Percentiles rank a stretch among this genome's conserved stretches.
Conservation (phyloP, 768 basidiomycete genomes). For the Mycena belliarum region DNA sequence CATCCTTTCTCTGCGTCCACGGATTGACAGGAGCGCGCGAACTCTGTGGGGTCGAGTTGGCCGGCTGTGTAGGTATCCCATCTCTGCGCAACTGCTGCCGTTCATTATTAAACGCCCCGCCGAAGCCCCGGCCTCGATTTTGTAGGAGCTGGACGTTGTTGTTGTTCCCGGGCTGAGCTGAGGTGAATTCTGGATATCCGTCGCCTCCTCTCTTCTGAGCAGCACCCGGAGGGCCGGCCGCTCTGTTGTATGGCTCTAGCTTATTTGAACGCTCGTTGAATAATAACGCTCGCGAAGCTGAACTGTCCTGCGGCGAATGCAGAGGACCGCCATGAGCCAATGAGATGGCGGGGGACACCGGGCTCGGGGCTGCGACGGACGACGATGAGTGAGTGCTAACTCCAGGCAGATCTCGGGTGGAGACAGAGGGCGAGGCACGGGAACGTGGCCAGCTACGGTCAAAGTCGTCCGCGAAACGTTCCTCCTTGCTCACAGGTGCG, state of each 20-base stretch:
- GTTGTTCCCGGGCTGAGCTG: slow-evolving; percentile 31
- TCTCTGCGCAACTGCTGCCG: slow-evolving; percentile 34
- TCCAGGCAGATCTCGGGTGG: slow-evolving; percentile 41
- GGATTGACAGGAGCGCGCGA: slow-evolving; percentile 11
- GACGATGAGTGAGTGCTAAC: slow-evolving; percentile 21
- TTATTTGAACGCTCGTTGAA: slow-evolving; percentile 95
- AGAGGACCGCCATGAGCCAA: slow-evolving; percentile 27
- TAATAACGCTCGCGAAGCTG: slow-evolving; percentile 60
- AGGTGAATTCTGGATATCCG: slow-evolving; percentile 48
- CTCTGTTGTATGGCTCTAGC: slow-evolving; percentile 76
- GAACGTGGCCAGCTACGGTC: slow-evolving; percentile 95
- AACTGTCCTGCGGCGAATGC: slow-evolving; percentile 51
- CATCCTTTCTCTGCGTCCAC: slow-evolving; percentile 28
- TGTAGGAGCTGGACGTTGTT: slow-evolving; percentile 59
- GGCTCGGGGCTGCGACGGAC: slow-evolving; percentile 22
- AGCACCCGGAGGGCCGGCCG: slow-evolving; percentile 45
- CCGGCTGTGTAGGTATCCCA: slow-evolving; percentile 40
- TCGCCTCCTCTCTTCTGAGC: slow-evolving; percentile 46
- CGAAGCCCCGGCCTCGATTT: slow-evolving; percentile 44
- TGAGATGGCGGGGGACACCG: slow-evolving; percentile 34
- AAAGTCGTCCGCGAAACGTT: slow-evolving; percentile 91
- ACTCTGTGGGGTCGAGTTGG: slow-evolving; percentile 9
- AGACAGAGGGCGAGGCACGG: slow-evolving; percentile 46
- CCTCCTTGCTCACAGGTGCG: slow-evolving; percentile 74
- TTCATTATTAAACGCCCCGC: slow-evolving; percentile 9